Evolutionary conservation across 345 rosid genomes (phyloP), one percentile per base, ranked within the genome.

Genomic region (Citrus australasica): DNA sequence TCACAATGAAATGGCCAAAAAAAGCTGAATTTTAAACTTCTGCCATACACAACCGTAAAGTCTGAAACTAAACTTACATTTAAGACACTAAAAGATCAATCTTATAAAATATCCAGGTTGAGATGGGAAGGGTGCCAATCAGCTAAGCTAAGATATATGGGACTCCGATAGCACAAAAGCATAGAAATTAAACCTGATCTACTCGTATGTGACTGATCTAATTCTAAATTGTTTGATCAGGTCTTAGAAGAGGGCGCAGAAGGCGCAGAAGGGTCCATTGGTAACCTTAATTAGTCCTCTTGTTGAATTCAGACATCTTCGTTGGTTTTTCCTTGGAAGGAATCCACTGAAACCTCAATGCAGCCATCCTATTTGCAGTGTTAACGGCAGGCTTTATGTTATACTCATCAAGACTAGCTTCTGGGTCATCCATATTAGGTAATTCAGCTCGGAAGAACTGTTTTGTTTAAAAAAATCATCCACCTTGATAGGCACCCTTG

Each of bases 371-470:
- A 84, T 85, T 78, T 0, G 90, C 87, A 9, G 94, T 95, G 85
- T 93, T 89, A 16, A 89, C 90, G 0, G 88, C 92, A 3, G 96
- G 98, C 79, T 91, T 91, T 91, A 95, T 87, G 7, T 93, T 97
- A 8, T 85, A 88, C 87, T 83, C 89, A 69, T 72, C 87, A 17
- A 92, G 91, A 77, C 94, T 81, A 87, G 90, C 90, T 92, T 96
- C 33, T 91, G 84, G 35, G 87, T 92, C 0, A 90, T 82, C 94
- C 91, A 91, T 92, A 4, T 78, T 83, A 0, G 97, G 94, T 80
- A 93, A 75, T 65, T 95, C 94, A 22, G 88, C 79, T 6, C 90
- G 88, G 55, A 85, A 92, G 2, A 89, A 79, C 76, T 8, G 42
- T 9, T 38, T 38, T 79, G 83, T 81, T 95, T 91, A n/a, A 91